Evolutionary conservation across 2,329 filamentous ascomycete genomes (phyloP).

Genomic region (Ambrosiella xylebori): DNA sequence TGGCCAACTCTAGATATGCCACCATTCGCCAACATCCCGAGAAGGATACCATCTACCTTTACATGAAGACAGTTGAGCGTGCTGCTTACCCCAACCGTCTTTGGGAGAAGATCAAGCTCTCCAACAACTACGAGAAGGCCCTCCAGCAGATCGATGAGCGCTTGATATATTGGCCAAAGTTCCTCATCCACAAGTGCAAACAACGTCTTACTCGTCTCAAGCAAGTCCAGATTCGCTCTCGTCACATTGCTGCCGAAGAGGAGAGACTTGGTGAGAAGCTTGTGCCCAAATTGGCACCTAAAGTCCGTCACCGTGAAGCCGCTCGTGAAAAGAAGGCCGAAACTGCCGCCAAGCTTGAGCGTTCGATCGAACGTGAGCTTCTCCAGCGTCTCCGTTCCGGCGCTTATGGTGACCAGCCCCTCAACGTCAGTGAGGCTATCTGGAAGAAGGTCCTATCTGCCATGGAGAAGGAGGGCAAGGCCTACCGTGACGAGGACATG

Average conservation of each 20-base stretch:
- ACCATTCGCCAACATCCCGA: constrained; percentile 72
- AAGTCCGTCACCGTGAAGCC: constrained; percentile 61
- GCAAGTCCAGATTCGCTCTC: constrained; percentile 71
- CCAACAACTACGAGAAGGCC: constrained; percentile 78
- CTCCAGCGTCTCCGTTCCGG: constrained; percentile 81
- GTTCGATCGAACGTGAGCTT: constrained; percentile 86
- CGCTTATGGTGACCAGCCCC: constrained; percentile 81
- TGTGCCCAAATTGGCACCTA: constrained; percentile 79
- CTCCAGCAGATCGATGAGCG: constrained; percentile 73
- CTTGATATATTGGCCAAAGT: constrained; percentile 89
- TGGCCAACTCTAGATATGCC: constrained; percentile 84
- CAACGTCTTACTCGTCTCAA: constrained; percentile 83
- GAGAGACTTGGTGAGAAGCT: constrained; percentile 75
- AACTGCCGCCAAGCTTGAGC: constrained; percentile 80
- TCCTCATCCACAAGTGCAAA: constrained; percentile 86
- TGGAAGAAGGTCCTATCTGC: constrained; percentile 95
- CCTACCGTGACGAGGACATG: constrained; percentile 66
- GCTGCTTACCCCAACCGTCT: constrained; percentile 75
- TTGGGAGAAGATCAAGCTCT: constrained; percentile 87
- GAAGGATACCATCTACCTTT: constrained; percentile 75
- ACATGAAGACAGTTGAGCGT: constrained; percentile 90
- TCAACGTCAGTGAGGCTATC: constrained; percentile 87
- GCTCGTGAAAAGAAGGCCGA: constrained; percentile 62
- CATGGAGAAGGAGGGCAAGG: constrained; percentile 75
- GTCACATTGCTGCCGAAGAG: constrained; percentile 72